A percentile compares a stretch with the other conserved stretches of the same genome.
These are phyloP conservation scores for Fraxinus nigra DNA, from an alignment of 305 asterid species.

Conservation along the genomic window DNA sequence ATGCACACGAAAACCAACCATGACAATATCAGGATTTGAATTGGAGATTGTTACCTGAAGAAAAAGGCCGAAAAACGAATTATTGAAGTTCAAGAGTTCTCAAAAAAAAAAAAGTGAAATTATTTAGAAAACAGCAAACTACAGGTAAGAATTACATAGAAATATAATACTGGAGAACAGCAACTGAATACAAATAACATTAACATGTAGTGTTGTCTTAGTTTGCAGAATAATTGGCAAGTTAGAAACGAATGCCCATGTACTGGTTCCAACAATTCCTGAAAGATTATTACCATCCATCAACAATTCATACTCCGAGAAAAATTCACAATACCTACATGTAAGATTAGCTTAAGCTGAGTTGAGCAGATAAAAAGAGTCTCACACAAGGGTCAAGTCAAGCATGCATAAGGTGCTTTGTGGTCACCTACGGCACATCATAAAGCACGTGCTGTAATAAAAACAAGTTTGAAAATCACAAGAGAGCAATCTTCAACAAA, in stretches of 20 bases:
- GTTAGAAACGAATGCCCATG: background rate
- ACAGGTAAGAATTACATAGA: background rate
- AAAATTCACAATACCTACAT: background rate
- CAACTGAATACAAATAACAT: background rate
- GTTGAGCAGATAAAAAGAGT: background rate
- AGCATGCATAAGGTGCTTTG: background rate
- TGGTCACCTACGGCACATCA: background rate
- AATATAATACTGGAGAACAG: background rate
- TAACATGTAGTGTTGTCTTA: background rate
- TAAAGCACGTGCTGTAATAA: background rate
- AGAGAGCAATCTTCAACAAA: background rate
- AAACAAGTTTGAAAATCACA: background rate
- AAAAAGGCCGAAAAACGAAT: slow-evolving; percentile 21
- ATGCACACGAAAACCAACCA: slow-evolving; percentile 95
- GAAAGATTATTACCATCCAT: background rate
- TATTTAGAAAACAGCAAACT: background rate
- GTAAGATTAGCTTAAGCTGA: background rate
- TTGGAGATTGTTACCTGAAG: slow-evolving; percentile 80
- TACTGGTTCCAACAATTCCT: background rate
- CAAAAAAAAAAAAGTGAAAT: slow-evolving; percentile 12
- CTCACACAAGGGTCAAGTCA: background rate
- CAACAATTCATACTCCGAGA: background rate
- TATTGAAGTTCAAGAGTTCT: slow-evolving; percentile 18
- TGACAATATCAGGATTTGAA: slow-evolving; percentile 95
- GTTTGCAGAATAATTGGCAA: background rate